Evolutionary conservation across 106 monocot species (phyloP), one percentile per base, ranked within the genome.

Genomic region (Dioscorea dumetorum): DNA sequence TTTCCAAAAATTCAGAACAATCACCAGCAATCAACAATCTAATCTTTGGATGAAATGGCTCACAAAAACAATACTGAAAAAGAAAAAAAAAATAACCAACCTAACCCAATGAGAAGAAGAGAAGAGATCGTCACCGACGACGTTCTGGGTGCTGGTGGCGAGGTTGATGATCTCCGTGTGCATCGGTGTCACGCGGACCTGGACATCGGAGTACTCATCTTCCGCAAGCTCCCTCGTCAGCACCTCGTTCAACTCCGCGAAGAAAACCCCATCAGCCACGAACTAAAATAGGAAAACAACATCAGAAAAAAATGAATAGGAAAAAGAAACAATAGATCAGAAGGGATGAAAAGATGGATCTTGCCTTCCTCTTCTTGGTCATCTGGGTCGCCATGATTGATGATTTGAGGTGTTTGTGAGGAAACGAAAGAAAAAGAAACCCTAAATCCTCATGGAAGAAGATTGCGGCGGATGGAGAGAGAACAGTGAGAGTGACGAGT

Each of bases 361-460:
- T 67, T 18, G 16, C 67, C 67, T 67, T 67, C 17, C 67, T 67
- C 67, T 67, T 67, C 67, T 67, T 67, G 51, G 53, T 67, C 53
- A 32, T 67, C 31, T 67, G 67, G 4, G 67, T 67, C 54, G 67
- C 52, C 67, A 67, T 67, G 67, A 19, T 32, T 41, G 41, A 41
- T 1, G 6, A 41, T 41, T 41, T 41, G 41, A n/a, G n/a, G n/a
- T 3, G 41, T 6, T 41, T 41, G 5, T 8, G 10, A 41, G 9
- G 34, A 34, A 34, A 4, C 3, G 34, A 34, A 7, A 34, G 34
- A 3, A 34, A 34, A 41, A 41, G 6, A 3, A 41, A 41, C 41
- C 41, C 41, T 41, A 41, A 5, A 41, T 3, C 41, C 41, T 6
- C 41, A 3, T 1, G 6, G 10, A 10, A 41, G 41, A 5, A 41